Percentiles rank a stretch among this genome's conserved stretches.
phyloP scores from a whole-genome alignment of 768 basidiomycete species.

The Collybiopsis confluens region DNA sequence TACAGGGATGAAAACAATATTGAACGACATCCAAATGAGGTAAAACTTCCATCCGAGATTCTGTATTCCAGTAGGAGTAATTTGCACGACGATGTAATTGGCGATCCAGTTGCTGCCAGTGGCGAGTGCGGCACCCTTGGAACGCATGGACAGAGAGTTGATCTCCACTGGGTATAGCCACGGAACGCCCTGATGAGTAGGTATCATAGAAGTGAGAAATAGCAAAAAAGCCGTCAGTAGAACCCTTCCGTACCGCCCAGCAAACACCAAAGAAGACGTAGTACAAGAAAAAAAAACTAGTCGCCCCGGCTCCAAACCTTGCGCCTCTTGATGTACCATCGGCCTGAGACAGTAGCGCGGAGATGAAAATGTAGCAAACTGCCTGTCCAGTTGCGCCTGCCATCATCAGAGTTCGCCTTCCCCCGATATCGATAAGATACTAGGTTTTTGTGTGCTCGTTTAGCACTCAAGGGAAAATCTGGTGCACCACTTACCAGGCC shows the following conservation, averaged over 20 bases:
- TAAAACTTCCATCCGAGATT: constrained; percentile 47
- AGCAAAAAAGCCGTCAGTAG: neutral
- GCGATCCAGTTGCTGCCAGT: constrained; percentile 50
- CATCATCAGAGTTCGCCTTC: constrained; percentile 49
- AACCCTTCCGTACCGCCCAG: constrained; percentile 39
- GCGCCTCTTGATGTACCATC: constrained; percentile 24
- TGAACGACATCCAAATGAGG: constrained; percentile 46
- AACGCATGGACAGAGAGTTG: constrained; percentile 45
- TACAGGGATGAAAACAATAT: constrained; percentile 44
- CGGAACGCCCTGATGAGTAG: neutral
- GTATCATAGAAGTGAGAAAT: neutral
- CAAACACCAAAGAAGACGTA: constrained; percentile 49
- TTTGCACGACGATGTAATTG: too few relatives aligned
- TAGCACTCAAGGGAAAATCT: too few relatives aligned
- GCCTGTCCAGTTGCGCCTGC: constrained; percentile 49
- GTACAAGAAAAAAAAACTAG: constrained; percentile 46
- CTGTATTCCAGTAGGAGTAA: constrained; percentile 41
- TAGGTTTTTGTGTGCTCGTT: too few relatives aligned
- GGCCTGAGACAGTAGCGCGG: too few relatives aligned
- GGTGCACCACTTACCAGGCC: constrained; percentile 31
- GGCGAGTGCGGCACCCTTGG: constrained; percentile 44
- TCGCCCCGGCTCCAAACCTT: constrained; percentile 39
- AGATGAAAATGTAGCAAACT: constrained; percentile 42
- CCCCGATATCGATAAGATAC: constrained; percentile 41
- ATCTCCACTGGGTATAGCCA: constrained; percentile 47